Percentiles rank a stretch among this genome's conserved stretches.
phyloP scores from a whole-genome alignment of 2,329 filamentous ascomycete genomes.

The Penicillium nordicum region DNA sequence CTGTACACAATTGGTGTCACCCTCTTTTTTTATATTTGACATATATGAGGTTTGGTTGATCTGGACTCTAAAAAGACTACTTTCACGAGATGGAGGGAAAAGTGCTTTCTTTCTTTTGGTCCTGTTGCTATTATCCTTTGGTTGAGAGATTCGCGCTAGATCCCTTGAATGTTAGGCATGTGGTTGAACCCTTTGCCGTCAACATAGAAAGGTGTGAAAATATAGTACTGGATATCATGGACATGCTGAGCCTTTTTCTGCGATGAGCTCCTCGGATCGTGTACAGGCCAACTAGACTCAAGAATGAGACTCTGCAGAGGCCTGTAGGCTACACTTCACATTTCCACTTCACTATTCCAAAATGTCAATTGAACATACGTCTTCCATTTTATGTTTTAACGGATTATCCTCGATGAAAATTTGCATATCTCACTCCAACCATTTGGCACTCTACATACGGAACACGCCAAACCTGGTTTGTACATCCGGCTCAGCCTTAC shows the following conservation, averaged over 20 bases:
- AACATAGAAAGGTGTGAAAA: neutral
- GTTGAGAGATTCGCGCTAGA: neutral
- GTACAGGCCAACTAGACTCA: neutral
- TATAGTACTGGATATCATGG: neutral
- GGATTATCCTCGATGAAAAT: neutral
- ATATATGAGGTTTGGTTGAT: conserved; percentile 4
- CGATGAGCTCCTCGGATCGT: neutral
- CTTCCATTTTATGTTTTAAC: neutral
- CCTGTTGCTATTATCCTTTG: neutral
- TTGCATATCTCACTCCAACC: neutral
- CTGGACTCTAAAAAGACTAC: conserved; percentile 4
- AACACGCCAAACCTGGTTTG: conserved; percentile 75
- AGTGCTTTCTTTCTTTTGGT: conserved; percentile 10
- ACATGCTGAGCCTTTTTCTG: neutral
- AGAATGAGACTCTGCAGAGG: neutral
- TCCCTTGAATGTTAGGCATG: neutral
- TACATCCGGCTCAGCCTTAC: conserved; percentile 57
- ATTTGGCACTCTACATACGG: conserved; percentile 60
- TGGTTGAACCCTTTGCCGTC: neutral
- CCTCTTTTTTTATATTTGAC: conserved; percentile 1
- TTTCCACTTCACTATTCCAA: neutral
- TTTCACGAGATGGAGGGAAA: conserved; percentile 9
- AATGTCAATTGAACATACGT: neutral
- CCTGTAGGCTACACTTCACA: neutral
- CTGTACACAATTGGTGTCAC: conserved; percentile 8